Base-by-base conservation (phyloP, 2,329 filamentous ascomycete genomes). In the Fusarium solani-melongenae region DNA sequence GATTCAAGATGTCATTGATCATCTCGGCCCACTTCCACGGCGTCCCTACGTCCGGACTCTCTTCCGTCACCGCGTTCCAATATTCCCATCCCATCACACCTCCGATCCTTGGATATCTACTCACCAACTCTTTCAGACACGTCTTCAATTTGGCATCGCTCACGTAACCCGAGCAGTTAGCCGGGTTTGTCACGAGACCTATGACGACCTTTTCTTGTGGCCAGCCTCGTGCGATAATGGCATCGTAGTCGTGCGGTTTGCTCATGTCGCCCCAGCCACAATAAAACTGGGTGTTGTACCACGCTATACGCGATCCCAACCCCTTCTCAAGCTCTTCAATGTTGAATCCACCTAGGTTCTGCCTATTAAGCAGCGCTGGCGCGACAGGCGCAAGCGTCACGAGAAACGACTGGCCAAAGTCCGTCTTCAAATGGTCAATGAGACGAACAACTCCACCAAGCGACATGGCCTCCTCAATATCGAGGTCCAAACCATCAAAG, bases 81-180 rank as follows among this genome's bases (percentile, higher is more conserved):
- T 95, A 97, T 83, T 97, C 95, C 95, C 95, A 97, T 4, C 94
- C 94, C 90, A 95, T 95, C 2, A 97, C 90, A 1, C 95, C 95
- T 1, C 94, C 95, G 78, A 97, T 95, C 5, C 84, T 84, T 1
- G 89, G 89, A 77, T 93, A 94, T 69, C 81, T 80, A 5, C 68
- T 73, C 17, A 82, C 78, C 14, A 89, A 76, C 22, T 81, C 78
- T 14, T 75, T 70, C 3, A 89, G 76, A 5, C 86, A 86, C 1
- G 75, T 60, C 8, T 83, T 83, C 15, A 87, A 68, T 67, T 86
- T 86, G 44, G 87, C 83, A 22, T 84, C 83, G 14, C 79, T 77
- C 2, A 88, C 84, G 69, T 82, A 86, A 0, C 85, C 86, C 7
- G 72, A 71, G 2, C 94, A 94, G 76, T 96, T 94, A 0, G 82